A percentile compares a stretch with the other conserved stretches of the same genome.
Conservation (phyloP, 192 early-diverging fungal genomes). For the Neocallimastix lanati region DNA sequence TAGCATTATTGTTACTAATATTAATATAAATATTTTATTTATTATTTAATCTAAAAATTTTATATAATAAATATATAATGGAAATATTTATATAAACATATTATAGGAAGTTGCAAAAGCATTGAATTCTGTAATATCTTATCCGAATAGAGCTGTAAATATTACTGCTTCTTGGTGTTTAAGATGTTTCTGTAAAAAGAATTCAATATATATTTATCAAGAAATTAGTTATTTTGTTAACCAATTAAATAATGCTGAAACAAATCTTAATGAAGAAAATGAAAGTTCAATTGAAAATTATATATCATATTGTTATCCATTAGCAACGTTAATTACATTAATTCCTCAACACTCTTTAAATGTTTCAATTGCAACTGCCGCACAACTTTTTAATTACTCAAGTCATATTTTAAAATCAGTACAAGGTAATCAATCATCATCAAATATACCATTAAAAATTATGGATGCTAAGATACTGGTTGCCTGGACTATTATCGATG, state of each 20-base stretch:
- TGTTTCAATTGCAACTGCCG: conserved; percentile 57
- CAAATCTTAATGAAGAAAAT: conserved; percentile 27
- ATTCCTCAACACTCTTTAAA: conserved; percentile 44
- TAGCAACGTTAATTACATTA: conserved; percentile 47
- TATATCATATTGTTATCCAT: conserved; percentile 34
- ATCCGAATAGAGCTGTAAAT: conserved; percentile 53
- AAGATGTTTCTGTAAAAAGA: conserved; percentile 40
- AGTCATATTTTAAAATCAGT: conserved; percentile 50
- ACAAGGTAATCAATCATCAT: not conserved
- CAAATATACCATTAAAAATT: conserved; percentile 35
- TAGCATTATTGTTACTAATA: too few species aligned
- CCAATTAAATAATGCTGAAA: conserved; percentile 51
- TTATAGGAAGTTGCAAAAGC: conserved; percentile 46
- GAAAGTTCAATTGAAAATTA: conserved; percentile 20
- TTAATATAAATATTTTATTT: too few species aligned
- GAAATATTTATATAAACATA: too few species aligned
- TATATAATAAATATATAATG: too few species aligned
- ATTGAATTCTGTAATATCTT: conserved; percentile 46
- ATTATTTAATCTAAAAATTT: too few species aligned
- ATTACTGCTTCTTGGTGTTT: conserved; percentile 51
- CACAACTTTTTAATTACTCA: conserved; percentile 57
- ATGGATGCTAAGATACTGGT: conserved; percentile 46
- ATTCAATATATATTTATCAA: conserved; percentile 39
- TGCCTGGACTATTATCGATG: conserved; percentile 59
- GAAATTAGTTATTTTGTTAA: conserved; percentile 42